These are phyloP conservation scores for Lepiota venenata DNA, from an alignment of 768 basidiomycete genomes.

Conservation along the genomic window DNA sequence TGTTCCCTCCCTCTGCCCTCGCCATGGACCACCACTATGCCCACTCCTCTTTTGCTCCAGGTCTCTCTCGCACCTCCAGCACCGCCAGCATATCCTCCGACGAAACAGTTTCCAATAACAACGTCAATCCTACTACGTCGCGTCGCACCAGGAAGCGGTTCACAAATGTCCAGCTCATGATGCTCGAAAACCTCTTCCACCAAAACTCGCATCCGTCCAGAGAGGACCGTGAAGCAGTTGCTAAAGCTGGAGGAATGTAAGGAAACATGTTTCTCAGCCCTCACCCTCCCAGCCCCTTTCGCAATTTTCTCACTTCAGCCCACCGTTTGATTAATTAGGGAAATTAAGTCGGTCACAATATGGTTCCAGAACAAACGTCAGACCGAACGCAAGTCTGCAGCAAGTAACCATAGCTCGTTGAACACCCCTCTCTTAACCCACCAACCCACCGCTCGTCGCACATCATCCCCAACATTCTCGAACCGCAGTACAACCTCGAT, in stretches of 20 bases:
- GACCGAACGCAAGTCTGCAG: conserved; percentile 55
- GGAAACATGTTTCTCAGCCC: conserved; percentile 22
- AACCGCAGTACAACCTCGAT: conserved; percentile 21
- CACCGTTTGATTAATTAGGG: conserved; percentile 35
- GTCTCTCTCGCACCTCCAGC: conserved; percentile 54
- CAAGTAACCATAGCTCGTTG: conserved; percentile 30
- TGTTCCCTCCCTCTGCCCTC: conserved; percentile 8
- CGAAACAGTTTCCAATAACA: conserved; percentile 26
- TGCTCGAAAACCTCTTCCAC: conserved; percentile 74
- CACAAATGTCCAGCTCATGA: conserved; percentile 61
- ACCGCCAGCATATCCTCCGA: conserved; percentile 51
- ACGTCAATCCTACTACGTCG: conserved; percentile 25
- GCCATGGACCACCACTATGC: conserved; percentile 12
- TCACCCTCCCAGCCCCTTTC: background rate
- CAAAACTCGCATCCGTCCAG: conserved; percentile 72
- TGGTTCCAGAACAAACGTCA: conserved; percentile 87
- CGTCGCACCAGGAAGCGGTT: conserved; percentile 72
- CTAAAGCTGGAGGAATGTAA: conserved; percentile 61
- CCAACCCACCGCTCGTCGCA: conserved; percentile 18
- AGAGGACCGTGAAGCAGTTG: conserved; percentile 64
- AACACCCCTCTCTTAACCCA: conserved; percentile 18
- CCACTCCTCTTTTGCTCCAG: conserved; percentile 3
- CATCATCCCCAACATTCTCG: conserved; percentile 28
- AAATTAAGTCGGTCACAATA: conserved; percentile 68
- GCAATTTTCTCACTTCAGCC: conserved; percentile 3